Evolutionary conservation across 441 rosid genomes (phyloP).

Genomic region (Jatropha podagrica): DNA sequence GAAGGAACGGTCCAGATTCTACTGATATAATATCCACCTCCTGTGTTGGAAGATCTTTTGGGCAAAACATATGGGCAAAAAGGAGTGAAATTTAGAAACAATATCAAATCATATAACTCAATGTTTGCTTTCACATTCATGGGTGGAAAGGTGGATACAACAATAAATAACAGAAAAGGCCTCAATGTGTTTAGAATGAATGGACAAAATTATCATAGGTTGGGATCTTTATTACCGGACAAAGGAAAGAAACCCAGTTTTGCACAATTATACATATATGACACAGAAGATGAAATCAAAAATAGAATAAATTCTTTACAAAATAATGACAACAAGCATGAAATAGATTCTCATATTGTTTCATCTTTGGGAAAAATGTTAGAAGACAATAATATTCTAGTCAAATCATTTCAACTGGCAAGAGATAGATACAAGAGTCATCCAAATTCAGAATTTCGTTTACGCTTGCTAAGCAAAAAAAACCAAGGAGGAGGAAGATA

Average conservation of each 20-base stretch:
- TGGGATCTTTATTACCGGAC: neutral
- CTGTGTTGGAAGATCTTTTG: too few species aligned
- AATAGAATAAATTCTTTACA: neutral
- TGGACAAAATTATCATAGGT: neutral
- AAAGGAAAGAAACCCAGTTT: neutral
- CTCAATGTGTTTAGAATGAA: neutral
- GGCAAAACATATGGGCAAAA: too few species aligned
- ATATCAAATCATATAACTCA: too few species aligned
- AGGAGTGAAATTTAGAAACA: too few species aligned
- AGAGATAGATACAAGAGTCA: too few species aligned
- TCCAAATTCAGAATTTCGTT: neutral
- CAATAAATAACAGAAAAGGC: neutral
- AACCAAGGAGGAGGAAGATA: neutral
- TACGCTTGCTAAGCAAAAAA: neutral
- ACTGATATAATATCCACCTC: neutral
- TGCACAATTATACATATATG: too few species aligned
- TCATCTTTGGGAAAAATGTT: conserved; percentile 9
- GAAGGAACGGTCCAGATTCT: neutral
- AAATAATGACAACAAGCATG: too few species aligned
- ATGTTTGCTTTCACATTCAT: too few species aligned
- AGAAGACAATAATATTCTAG: conserved; percentile 6
- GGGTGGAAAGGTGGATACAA: neutral
- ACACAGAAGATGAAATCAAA: neutral
- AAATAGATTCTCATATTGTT: neutral
- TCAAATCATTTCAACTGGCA: neutral